Evolutionary conservation across 805 yeast genomes (phyloP).

Genomic region (Scheffersomyces ergatensis): DNA sequence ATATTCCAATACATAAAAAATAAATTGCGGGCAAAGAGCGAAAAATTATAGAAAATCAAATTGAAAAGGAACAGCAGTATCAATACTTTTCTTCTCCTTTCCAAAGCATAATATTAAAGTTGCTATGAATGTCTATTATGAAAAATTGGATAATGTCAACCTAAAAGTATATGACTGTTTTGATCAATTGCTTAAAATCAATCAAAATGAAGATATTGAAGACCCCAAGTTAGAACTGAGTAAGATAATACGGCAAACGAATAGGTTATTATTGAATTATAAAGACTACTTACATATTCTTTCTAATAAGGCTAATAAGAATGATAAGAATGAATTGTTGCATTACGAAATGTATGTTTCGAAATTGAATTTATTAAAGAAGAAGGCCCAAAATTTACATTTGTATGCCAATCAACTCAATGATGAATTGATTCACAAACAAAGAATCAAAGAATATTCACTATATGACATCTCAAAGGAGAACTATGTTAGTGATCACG

Average conservation of each 20-base stretch:
- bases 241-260: neutral
- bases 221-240: neutral
- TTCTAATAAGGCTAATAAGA: neutral
- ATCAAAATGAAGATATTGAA: neutral
- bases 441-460: slow-evolving; percentile 25
- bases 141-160: neutral
- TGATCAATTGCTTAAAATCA: neutral
- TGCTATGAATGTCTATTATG: neutral
- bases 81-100: no score
- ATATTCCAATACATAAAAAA: no score
- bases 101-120: no score
- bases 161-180: neutral
- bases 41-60: no score
- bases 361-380: slow-evolving; percentile 18
- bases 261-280: slow-evolving; percentile 3
- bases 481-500: neutral
- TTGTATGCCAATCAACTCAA: slow-evolving; percentile 22
- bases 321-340: neutral
- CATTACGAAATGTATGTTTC: slow-evolving; percentile 14
- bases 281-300: slow-evolving; percentile 9
- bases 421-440: slow-evolving; percentile 26
- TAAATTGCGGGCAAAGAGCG: no score
- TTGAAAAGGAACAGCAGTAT: no score
- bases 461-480: neutral
- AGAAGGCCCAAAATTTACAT: slow-evolving; percentile 26